phyloP scores from a whole-genome alignment of 805 yeast species.

The Schizosaccharomyces cryophilus region DNA sequence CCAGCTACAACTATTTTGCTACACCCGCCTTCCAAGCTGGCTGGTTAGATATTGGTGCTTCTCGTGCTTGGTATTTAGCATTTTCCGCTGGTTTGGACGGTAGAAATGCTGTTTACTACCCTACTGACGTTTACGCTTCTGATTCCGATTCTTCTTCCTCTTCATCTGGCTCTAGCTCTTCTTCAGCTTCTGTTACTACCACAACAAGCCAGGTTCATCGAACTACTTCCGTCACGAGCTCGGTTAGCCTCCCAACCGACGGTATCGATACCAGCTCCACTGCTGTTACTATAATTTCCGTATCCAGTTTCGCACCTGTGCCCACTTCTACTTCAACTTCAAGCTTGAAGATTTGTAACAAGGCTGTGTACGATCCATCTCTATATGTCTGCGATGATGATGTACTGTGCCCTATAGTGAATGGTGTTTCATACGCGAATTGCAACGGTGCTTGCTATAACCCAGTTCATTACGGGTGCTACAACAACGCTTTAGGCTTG shows the following conservation, averaged over 20 bases:
- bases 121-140: neutral
- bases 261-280: neutral
- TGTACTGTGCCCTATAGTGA: neutral
- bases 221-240: neutral
- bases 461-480: neutral
- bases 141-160: neutral
- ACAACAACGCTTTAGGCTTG: neutral
- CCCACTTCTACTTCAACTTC: neutral
- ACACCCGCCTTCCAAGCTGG: constrained; percentile 25
- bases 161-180: neutral
- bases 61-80: constrained; percentile 66
- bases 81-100: constrained; percentile 23
- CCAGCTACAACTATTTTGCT: constrained; percentile 39
- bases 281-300: neutral
- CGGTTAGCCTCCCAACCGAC: no score
- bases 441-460: neutral
- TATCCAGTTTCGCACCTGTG: neutral
- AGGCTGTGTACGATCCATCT: neutral
- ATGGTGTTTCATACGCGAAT: neutral
- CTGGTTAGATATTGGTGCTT: constrained; percentile 62
- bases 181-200: neutral
- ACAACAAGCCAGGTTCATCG: neutral
- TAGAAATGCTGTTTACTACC: neutral
- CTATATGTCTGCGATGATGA: neutral
- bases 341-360: neutral